Conservation (phyloP, 2,329 filamentous ascomycete species). For the Talaromyces atroroseus region DNA sequence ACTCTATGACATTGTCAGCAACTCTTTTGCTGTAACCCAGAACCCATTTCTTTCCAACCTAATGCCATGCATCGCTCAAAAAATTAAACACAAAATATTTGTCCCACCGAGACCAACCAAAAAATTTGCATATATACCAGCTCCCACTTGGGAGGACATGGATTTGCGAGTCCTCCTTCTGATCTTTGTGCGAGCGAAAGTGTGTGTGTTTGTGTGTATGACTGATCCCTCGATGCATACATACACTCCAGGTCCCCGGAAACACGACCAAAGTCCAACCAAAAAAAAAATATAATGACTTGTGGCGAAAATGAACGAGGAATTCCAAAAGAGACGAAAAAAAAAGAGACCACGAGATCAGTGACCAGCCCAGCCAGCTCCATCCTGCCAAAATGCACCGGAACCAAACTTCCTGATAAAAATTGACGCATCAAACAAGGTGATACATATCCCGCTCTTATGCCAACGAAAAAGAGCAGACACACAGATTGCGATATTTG, state of each 20-base stretch:
- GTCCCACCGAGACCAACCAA: constrained; percentile 8
- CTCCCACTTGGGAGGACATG: constrained; percentile 4
- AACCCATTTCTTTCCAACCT: constrained; percentile 14
- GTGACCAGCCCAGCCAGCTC: constrained; percentile 40
- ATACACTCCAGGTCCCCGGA: constrained; percentile 1
- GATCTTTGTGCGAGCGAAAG: neutral
- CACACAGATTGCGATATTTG: constrained; percentile 34
- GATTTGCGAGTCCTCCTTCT: constrained; percentile 5
- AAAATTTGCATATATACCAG: constrained; percentile 14
- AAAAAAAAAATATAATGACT: neutral
- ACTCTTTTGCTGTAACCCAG: constrained; percentile 6
- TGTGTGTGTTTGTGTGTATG: constrained; percentile 1
- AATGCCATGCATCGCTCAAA: constrained; percentile 16
- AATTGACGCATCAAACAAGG: constrained; percentile 34
- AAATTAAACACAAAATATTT: constrained; percentile 4
- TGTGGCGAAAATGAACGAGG: constrained; percentile 1
- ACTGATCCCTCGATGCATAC: constrained; percentile 5
- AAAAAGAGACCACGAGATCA: constrained; percentile 25
- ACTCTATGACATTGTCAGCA: constrained; percentile 11
- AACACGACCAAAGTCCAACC: constrained; percentile 1
- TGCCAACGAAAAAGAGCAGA: constrained; percentile 31
- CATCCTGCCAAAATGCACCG: constrained; percentile 40
- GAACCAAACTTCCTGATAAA: constrained; percentile 39
- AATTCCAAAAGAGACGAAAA: constrained; percentile 2
- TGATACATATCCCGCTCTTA: constrained; percentile 31